Conservation (phyloP, 2,329 filamentous ascomycete species). For the Alternaria angustiovoidea region DNA sequence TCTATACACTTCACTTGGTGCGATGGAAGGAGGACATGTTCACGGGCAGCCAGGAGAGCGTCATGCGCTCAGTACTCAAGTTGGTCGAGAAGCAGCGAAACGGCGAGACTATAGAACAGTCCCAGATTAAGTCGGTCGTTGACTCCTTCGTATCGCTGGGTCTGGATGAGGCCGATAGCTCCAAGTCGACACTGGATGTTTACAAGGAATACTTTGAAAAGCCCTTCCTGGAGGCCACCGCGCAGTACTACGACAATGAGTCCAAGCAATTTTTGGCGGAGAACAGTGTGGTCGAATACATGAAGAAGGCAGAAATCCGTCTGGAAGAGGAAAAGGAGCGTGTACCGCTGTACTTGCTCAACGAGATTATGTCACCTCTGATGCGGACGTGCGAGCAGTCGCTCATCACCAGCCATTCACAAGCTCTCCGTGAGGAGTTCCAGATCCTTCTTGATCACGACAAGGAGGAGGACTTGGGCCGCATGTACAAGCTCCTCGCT, state of each 20-base stretch:
- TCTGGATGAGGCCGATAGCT: conserved; percentile 89
- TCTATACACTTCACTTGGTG: conserved; percentile 95
- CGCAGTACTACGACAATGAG: conserved; percentile 86
- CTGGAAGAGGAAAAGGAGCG: conserved; percentile 93
- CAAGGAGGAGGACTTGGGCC: conserved; percentile 90
- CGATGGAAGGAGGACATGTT: conserved; percentile 96
- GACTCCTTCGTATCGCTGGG: conserved; percentile 95
- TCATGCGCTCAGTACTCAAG: conserved; percentile 94
- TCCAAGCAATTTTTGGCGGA: conserved; percentile 94
- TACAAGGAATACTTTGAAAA: conserved; percentile 92
- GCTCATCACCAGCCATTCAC: conserved; percentile 86
- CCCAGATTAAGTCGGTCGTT: conserved; percentile 95
- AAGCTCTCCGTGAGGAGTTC: conserved; percentile 91
- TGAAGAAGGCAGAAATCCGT: conserved; percentile 96
- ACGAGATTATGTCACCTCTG: conserved; percentile 83
- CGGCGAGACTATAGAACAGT: conserved; percentile 96
- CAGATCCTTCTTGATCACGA: conserved; percentile 93
- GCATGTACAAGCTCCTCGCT: conserved; percentile 93
- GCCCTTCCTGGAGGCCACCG: conserved; percentile 87
- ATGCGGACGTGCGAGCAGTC: conserved; percentile 89
- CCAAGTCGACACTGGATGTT: conserved; percentile 93
- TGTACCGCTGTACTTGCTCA: conserved; percentile 88
- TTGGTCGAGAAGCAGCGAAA: conserved; percentile 97
- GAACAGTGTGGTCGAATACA: conserved; percentile 98
- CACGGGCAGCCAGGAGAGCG: conserved; percentile 79